A percentile compares a stretch with the other conserved stretches of the same genome.
Evolutionary conservation across 805 yeast genomes (phyloP).

Genomic region (Saccharomyces jurei): DNA sequence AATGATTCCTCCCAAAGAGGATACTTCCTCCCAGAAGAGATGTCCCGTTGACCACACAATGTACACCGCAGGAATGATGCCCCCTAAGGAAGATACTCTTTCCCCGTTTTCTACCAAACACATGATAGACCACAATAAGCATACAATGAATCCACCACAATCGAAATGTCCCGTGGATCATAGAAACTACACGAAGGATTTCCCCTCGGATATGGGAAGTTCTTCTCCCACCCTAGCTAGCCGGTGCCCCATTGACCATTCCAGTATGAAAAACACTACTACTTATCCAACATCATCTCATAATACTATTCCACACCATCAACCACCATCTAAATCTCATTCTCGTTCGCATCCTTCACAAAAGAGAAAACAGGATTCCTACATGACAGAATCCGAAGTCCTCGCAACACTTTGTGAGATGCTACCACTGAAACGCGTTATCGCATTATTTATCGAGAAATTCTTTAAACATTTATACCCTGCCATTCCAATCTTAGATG

Average conservation of each 20-base stretch:
- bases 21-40: neutral
- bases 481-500: constrained; percentile 61
- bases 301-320: neutral
- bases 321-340: neutral
- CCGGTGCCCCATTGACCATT: neutral
- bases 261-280: neutral
- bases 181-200: neutral
- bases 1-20: neutral
- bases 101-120: neutral
- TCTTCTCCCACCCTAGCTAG: neutral
- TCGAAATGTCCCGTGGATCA: constrained; percentile 17
- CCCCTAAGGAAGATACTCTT: neutral
- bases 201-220: neutral
- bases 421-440: constrained; percentile 47
- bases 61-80: neutral
- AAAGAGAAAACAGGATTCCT: neutral
- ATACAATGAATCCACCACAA: neutral
- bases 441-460: constrained; percentile 50
- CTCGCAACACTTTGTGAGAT: constrained; percentile 29
- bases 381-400: constrained; percentile 9
- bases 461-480: constrained; percentile 55
- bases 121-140: neutral
- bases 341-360: neutral
- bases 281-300: constrained; percentile 4
- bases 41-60: constrained; percentile 7